A percentile compares a stretch with the other conserved stretches of the same genome.
phyloP scores from a whole-genome alignment of 495 filamentous ascomycete genomes.

The Podospora anserina region DNA sequence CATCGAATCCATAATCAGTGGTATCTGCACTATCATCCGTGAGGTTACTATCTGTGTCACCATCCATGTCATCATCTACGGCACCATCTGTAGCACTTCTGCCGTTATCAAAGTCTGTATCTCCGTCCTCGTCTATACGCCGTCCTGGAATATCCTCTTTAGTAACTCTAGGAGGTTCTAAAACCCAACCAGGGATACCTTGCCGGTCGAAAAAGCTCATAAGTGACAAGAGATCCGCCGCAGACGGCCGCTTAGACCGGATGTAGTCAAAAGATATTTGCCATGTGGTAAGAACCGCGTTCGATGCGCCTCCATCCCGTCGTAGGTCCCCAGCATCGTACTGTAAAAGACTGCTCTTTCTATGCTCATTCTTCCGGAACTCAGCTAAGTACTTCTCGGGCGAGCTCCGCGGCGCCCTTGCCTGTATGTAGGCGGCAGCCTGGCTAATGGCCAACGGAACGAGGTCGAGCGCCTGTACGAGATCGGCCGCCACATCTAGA shows the following conservation, averaged over 20 bases:
- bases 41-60: background rate
- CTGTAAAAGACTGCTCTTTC: conserved; percentile 30
- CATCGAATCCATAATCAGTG: background rate
- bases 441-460: conserved; percentile 53
- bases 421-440: conserved; percentile 46
- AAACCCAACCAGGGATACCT: conserved; percentile 37
- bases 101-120: background rate
- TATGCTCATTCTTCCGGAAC: conserved; percentile 35
- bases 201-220: conserved; percentile 47
- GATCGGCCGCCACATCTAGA: conserved; percentile 20
- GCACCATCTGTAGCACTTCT: background rate
- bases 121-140: background rate
- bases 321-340: conserved; percentile 31
- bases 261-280: conserved; percentile 34
- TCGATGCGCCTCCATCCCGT: conserved; percentile 26
- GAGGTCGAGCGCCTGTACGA: conserved; percentile 40
- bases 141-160: background rate
- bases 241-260: conserved; percentile 22
- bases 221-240: conserved; percentile 38
- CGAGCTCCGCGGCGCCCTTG: conserved; percentile 24
- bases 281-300: conserved; percentile 37
- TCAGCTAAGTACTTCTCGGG: conserved; percentile 38
- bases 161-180: conserved; percentile 10
- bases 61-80: background rate
- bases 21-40: background rate